Evolutionary conservation across 371 early-diverging fungal species (phyloP), one percentile per base, ranked within the genome.

Genomic region (Haplosporangium sp.): DNA sequence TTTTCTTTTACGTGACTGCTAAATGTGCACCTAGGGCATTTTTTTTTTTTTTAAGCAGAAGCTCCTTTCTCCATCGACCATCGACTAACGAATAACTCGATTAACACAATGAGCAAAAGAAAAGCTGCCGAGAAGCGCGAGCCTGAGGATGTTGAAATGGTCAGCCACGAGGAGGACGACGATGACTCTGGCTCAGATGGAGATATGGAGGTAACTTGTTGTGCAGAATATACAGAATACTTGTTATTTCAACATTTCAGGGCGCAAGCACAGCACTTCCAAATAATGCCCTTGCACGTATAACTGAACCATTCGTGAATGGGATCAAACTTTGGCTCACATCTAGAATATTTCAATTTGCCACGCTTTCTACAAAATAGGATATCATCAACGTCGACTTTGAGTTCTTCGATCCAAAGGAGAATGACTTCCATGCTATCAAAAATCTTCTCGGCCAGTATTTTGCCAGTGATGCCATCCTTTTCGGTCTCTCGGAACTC

Each of bases 361-460:
- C 12, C 14, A n/a, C n/a, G 10, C 45, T 14, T 21, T 40, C 38
- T 20, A 23, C 21, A 40, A 38, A 10, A 3, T 59, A 90, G 90
- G 93, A 94, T 51, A 88, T 92, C 46, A 90, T 98, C 37, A 89
- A 97, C 64, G 95, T 98, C 13, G 96, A 97, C 69, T 98, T 98
- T 77, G 98, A 97, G 74, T 99, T 98, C 79, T 95, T 92, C 83
- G 95, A 95, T 61, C 94, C 95, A 18, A 89, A 91, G 62, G 88
- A 90, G 54, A 87, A 89, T 21, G 99, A 99, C 84, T 99, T 91
- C 71, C 97, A 97, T 70, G 94, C 96, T 12, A 82, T 97, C 62
- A 98, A 98, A 81, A 89, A 91, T 37, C 86, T 99, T 10, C 67
- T 98, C 13, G 80, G 69, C 21, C 93, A 93, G 60, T 81, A 92